Conservation (phyloP, 2,329 filamentous ascomycete species). For the Fusarium lateritium region DNA sequence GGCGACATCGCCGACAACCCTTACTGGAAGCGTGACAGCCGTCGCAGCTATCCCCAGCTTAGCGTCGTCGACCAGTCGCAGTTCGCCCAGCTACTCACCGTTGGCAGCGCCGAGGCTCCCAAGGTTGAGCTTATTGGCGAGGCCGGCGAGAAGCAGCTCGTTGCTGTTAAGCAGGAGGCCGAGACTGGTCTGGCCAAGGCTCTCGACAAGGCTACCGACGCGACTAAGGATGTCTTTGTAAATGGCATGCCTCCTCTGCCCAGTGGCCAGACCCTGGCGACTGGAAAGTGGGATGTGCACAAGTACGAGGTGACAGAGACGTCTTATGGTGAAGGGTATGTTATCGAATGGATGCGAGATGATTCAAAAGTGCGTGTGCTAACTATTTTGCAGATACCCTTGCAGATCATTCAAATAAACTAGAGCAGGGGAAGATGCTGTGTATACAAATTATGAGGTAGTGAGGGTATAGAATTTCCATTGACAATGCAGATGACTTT, state of each 20-base stretch:
- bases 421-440: conserved; percentile 39
- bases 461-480: conserved; percentile 51
- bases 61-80: conserved; percentile 88
- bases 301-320: conserved; percentile 77
- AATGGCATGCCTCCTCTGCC: conserved; percentile 91
- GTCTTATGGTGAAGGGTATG: conserved; percentile 79
- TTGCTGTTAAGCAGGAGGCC: conserved; percentile 82
- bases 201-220: conserved; percentile 73
- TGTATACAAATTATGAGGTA: conserved; percentile 52
- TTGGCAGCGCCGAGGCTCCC: conserved; percentile 85
- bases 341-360: conserved; percentile 43
- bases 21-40: conserved; percentile 89
- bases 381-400: conserved; percentile 66
- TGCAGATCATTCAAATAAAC: conserved; percentile 73
- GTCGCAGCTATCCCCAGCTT: conserved; percentile 84
- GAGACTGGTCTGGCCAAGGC: conserved; percentile 80
- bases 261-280: conserved; percentile 72
- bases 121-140: conserved; percentile 85
- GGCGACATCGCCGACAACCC: conserved; percentile 62
- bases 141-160: conserved; percentile 74
- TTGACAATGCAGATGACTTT: conserved; percentile 51
- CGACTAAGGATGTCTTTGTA: conserved; percentile 76
- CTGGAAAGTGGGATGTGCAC: conserved; percentile 74
- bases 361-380: conserved; percentile 19
- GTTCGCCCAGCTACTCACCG: conserved; percentile 85